A percentile compares a stretch with the other conserved stretches of the same genome.
phyloP scores from a whole-genome alignment of 2,329 filamentous ascomycete genomes.

The Aurifilum marmelostoma region DNA sequence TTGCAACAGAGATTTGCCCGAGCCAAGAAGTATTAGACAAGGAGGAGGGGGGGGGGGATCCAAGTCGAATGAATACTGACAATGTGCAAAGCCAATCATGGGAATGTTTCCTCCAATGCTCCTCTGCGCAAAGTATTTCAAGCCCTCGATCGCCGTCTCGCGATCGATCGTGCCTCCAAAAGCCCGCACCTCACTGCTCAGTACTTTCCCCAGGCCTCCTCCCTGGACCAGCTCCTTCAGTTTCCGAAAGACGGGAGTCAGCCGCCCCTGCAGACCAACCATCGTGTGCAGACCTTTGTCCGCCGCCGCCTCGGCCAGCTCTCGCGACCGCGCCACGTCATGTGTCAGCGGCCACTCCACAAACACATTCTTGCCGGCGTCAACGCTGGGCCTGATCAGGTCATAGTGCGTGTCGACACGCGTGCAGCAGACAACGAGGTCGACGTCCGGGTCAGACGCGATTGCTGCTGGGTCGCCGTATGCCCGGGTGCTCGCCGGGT shows the following conservation, averaged over 20 bases:
- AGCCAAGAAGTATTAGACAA: not conserved
- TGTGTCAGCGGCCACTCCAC: conserved; percentile 63
- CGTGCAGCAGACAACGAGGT: conserved; percentile 59
- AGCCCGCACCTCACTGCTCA: conserved; percentile 52
- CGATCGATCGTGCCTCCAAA: conserved; percentile 43
- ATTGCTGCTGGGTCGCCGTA: conserved; percentile 56
- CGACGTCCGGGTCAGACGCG: conserved; percentile 52
- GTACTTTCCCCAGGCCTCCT: conserved; percentile 54
- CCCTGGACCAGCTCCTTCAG: conserved; percentile 48
- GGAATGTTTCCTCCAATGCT: conserved; percentile 50
- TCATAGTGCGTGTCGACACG: conserved; percentile 57
- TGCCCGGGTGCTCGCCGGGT: conserved; percentile 43
- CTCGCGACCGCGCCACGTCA: conserved; percentile 44
- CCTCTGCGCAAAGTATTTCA: conserved; percentile 54
- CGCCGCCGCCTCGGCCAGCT: conserved; percentile 44
- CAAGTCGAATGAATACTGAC: conserved; percentile 36
- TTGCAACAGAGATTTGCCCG: too few relatives aligned
- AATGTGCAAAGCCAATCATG: conserved; percentile 48
- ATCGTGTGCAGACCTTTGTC: conserved; percentile 39
- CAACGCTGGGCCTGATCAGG: conserved; percentile 49
- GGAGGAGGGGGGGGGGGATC: too few relatives aligned
- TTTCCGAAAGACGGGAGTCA: conserved; percentile 48
- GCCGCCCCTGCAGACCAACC: conserved; percentile 55
- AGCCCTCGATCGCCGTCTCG: conserved; percentile 37
- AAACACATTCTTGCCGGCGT: conserved; percentile 56